Percentiles rank a stretch among this genome's conserved stretches.
Evolutionary conservation across 306 rosid species (phyloP).

Genomic region (Aeschynomene evenia): DNA sequence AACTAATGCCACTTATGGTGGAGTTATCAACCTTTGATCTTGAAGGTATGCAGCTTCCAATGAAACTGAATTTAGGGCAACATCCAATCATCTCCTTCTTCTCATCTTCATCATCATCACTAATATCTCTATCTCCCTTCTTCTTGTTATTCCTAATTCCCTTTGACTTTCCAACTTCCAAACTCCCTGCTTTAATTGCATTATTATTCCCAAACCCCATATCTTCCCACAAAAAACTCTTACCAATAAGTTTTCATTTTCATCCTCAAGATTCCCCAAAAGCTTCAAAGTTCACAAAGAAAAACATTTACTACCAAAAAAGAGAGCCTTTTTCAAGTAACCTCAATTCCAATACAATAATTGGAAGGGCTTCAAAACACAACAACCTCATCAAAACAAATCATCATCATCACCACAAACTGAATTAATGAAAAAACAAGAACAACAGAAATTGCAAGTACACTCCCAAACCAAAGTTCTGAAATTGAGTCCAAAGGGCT

Average conservation of each 20-base stretch:
- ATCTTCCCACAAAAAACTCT: slow-evolving; percentile 42
- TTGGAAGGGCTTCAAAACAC: slow-evolving; percentile 31
- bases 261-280: slow-evolving; percentile 23
- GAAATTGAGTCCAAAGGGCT: slow-evolving; percentile 42
- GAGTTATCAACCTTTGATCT: slow-evolving; percentile 88
- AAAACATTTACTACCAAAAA: neutral
- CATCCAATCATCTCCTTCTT: slow-evolving; percentile 62
- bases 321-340: slow-evolving; percentile 16
- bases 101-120: too few species aligned
- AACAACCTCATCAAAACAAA: neutral
- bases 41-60: slow-evolving; percentile 74
- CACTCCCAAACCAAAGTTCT: slow-evolving; percentile 3
- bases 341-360: slow-evolving; percentile 35
- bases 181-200: slow-evolving; percentile 63
- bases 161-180: slow-evolving; percentile 59
- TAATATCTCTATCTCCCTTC: slow-evolving; percentile 46
- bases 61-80: slow-evolving; percentile 63
- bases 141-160: too few species aligned
- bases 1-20: slow-evolving; percentile 59
- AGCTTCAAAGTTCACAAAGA: slow-evolving; percentile 19
- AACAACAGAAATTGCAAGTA: neutral
- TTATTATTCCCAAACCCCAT: slow-evolving; percentile 68
- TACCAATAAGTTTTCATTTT: slow-evolving; percentile 24
- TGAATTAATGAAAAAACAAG: slow-evolving; percentile 18
- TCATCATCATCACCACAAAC: neutral